phyloP scores from a whole-genome alignment of 768 basidiomycete species.

The Postia placenta region DNA sequence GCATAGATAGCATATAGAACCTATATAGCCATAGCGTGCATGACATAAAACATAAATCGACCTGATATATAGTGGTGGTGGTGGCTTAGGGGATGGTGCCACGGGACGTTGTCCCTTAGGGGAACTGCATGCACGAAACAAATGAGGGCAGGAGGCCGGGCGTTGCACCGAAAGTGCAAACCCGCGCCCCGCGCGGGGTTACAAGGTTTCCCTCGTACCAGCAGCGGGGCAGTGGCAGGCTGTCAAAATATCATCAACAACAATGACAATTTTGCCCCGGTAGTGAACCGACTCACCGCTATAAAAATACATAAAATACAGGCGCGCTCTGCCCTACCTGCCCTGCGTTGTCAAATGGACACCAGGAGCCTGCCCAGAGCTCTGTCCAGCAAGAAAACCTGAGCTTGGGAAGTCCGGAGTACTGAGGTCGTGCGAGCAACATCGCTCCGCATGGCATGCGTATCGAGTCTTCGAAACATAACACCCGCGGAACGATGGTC shows the following conservation, averaged over 20 bases:
- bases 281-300: slow-evolving; percentile 1
- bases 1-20: not conserved
- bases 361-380: not conserved
- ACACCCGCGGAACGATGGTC: not conserved
- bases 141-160: too few species aligned
- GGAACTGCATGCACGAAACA: too few species aligned
- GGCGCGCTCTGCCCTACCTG: not conserved
- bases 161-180: too few species aligned
- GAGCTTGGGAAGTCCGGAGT: not conserved
- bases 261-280: too few species aligned
- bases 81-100: too few species aligned
- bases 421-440: not conserved
- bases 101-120: too few species aligned
- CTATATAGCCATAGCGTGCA: not conserved
- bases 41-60: not conserved
- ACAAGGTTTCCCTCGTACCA: too few species aligned
- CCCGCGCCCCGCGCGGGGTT: too few species aligned
- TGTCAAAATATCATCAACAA: not conserved
- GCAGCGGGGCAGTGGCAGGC: slow-evolving; percentile 2
- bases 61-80: too few species aligned
- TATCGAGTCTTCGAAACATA: not conserved
- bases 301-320: not conserved
- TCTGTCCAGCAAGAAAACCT: not conserved
- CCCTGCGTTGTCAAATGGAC: not conserved
- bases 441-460: not conserved